A percentile compares a stretch with the other conserved stretches of the same genome.
Evolutionary conservation across 2,329 filamentous ascomycete genomes (phyloP).

Genomic region (Alternaria arbusti): DNA sequence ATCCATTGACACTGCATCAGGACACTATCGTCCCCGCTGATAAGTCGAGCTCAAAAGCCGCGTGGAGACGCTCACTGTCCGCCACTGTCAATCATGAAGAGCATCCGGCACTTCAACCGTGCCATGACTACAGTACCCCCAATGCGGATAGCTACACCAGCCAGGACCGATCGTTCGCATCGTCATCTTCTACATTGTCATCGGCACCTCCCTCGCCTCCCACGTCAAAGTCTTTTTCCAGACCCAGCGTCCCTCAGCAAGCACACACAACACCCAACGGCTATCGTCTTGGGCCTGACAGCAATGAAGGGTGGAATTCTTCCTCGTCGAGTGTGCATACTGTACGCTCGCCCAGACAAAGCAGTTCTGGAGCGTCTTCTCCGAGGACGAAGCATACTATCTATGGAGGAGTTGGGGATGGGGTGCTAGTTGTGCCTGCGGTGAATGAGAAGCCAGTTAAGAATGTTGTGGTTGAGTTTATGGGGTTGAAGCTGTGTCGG

Average conservation of each 20-base stretch:
- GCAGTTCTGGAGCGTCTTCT: neutral
- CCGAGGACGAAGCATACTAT: neutral
- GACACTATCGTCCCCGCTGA: neutral
- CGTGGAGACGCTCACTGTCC: neutral
- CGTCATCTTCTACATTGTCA: neutral
- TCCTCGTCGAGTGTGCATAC: neutral
- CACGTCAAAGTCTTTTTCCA: neutral
- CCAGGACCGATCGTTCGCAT: neutral
- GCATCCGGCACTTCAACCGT: neutral
- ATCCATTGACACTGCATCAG: neutral
- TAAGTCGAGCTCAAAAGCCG: neutral
- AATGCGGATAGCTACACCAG: neutral
- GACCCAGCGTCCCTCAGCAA: neutral
- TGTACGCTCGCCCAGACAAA: neutral
- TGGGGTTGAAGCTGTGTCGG: slow-evolving; percentile 2
- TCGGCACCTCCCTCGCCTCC: neutral
- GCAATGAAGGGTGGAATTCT: neutral
- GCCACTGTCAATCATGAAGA: neutral
- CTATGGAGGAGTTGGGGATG: neutral
- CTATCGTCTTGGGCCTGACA: neutral
- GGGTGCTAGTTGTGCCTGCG: neutral
- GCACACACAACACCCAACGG: neutral
- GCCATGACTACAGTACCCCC: neutral
- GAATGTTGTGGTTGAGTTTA: neutral
- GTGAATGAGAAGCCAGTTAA: neutral